Base-by-base conservation (phyloP, 768 basidiomycete genomes). In the Pisolithus microcarpus region DNA sequence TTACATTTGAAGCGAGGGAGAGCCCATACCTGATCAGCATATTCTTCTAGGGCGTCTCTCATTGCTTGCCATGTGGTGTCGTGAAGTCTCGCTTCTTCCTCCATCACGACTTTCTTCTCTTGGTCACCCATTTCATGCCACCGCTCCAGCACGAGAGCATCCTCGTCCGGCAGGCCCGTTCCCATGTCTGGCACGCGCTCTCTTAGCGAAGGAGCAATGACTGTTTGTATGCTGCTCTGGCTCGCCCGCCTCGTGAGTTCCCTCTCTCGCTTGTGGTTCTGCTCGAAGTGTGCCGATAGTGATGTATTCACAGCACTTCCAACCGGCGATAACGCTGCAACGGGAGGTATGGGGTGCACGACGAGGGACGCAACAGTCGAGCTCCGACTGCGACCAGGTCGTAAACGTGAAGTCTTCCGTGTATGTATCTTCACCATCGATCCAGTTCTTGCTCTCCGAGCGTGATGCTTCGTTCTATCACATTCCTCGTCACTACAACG, bases 181-280 rank as follows among this genome's bases (percentile, higher is more conserved):
- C 16, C 60, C 9, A 58, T 48, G 24, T 61, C 68, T 7, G 54
- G 57, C 3, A 71, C 73, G 43, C 60, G 66, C 44, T 72, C 67
- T 0, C 72, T 69, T 11, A 71, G 48, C 31, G 82, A 82, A 7
- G 65, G 75, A 2, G 79, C 85, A 24, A 78, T 79, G 5, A 91
- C 82, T 0, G 89, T 91, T 16, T 79, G 76, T 28, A 87, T 75
- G 54, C 87, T 90, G 61, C 81, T 85, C 18, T 70, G 70, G 2
- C 86, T 87, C 16, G 75, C 74, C 37, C 75, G 76, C 50, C 75
- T 78, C 5, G 58, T 61, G 11, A 81, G 40, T 11, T 28, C 24
- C 23, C 18, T 21, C 48, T 37, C 46, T 37, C 3, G 51, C 61
- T 19, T 47, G 38, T 16, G 62, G 59, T 13, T 46, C 48, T 39